These are phyloP conservation scores for Trichosanthes cucumerina DNA, from an alignment of 306 rosid species.

Conservation along the genomic window DNA sequence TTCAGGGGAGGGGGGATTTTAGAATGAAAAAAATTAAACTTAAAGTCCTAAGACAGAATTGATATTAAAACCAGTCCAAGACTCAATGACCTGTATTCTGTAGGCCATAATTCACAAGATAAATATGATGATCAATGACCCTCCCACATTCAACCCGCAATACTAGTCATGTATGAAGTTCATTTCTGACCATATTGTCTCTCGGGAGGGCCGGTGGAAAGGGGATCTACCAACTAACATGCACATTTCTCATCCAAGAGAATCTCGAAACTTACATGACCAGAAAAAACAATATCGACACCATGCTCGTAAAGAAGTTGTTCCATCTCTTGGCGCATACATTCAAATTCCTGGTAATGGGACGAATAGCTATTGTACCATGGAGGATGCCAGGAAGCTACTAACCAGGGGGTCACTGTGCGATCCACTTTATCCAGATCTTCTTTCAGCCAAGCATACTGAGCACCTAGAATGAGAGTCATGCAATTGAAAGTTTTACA, in stretches of 20 bases:
- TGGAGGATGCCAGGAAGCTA: conserved; percentile 82
- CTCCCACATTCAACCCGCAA: background rate
- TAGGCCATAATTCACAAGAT: background rate
- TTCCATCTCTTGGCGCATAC: conserved; percentile 96
- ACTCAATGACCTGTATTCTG: background rate
- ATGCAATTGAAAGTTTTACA: background rate
- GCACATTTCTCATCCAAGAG: background rate
- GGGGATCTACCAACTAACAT: background rate
- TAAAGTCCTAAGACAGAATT: background rate
- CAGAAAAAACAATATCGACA: conserved; percentile 68
- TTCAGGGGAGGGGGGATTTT: background rate
- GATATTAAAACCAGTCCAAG: background rate
- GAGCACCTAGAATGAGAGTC: conserved; percentile 51
- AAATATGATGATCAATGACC: background rate
- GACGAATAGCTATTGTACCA: conserved; percentile 90
- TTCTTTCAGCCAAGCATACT: conserved; percentile 65
- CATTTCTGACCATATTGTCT: background rate
- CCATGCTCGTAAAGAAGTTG: conserved; percentile 49
- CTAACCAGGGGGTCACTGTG: conserved; percentile 67
- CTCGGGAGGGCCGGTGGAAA: background rate
- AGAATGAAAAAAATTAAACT: background rate
- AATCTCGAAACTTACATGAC: conserved; percentile 60
- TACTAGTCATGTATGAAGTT: background rate
- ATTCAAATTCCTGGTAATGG: conserved; percentile 88
- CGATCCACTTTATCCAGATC: conserved; percentile 48